phyloP scores from a whole-genome alignment of 75 land plant genomes.

The Sequoiadendron giganteum region DNA sequence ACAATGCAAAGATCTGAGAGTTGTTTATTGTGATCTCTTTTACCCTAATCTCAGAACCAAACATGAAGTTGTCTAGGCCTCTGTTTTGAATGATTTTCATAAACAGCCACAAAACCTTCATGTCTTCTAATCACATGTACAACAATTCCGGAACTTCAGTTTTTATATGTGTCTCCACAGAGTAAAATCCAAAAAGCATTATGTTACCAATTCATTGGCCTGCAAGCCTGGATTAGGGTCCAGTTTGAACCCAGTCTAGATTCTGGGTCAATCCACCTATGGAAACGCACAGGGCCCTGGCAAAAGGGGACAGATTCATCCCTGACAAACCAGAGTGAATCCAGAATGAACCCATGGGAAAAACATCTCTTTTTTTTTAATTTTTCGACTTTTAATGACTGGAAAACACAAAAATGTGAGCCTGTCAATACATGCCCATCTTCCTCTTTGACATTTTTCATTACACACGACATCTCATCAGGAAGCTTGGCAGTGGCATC shows the following conservation, averaged over 20 bases:
- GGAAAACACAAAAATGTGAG: too few species aligned
- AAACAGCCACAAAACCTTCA: background rate
- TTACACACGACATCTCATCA: constrained; percentile 32
- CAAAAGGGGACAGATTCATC: too few species aligned
- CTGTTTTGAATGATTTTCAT: background rate
- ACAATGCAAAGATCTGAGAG: background rate
- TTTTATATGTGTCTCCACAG: background rate
- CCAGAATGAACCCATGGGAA: too few species aligned
- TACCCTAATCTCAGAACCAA: background rate
- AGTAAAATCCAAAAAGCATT: background rate
- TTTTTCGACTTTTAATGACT: too few species aligned
- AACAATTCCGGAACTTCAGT: background rate
- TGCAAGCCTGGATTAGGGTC: too few species aligned
- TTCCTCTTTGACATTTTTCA: background rate
- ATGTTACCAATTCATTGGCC: too few species aligned
- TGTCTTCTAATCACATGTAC: background rate
- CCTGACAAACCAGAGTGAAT: too few species aligned
- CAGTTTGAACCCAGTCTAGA: too few species aligned
- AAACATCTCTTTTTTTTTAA: too few species aligned
- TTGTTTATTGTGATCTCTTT: background rate
- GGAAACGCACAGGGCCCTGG: too few species aligned
- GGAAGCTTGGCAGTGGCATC: constrained; percentile 38
- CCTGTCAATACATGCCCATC: constrained; percentile 81
- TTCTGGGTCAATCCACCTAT: too few species aligned
- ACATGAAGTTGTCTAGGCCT: background rate